phyloP scores from a whole-genome alignment of 345 rosid species.

The Bruguiera gymnorhiza region DNA sequence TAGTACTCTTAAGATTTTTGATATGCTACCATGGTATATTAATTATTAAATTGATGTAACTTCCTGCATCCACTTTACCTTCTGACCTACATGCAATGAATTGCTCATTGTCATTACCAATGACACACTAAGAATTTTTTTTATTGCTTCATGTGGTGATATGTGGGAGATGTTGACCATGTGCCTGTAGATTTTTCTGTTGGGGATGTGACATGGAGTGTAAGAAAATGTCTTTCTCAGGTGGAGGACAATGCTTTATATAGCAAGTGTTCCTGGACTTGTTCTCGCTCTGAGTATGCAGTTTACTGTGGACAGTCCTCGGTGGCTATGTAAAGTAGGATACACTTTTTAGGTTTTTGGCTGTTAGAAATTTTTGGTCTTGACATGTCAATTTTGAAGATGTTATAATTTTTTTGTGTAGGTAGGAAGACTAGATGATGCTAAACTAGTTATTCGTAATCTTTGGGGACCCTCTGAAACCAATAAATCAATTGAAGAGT shows the following conservation, averaged over 20 bases:
- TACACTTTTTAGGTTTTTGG: constrained; percentile 1
- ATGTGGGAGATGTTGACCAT: background rate
- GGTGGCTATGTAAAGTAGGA: constrained; percentile 79
- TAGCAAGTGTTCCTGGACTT: constrained; percentile 60
- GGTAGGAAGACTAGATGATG: constrained; percentile 63
- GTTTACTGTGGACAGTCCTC: constrained; percentile 79
- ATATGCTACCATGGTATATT: too few species aligned
- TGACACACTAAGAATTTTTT: too few species aligned
- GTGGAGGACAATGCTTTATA: constrained; percentile 75
- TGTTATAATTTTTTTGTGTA: constrained; percentile 19
- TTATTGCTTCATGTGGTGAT: too few species aligned
- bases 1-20: too few species aligned
- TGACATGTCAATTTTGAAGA: constrained; percentile 13
- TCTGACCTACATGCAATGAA: background rate
- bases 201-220: constrained; percentile 1
- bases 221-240: constrained; percentile 36
- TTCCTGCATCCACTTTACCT: background rate
- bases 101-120: too few species aligned
- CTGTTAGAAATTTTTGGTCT: constrained; percentile 9
- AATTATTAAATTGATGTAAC: too few species aligned
- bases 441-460: constrained; percentile 45
- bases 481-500: constrained; percentile 50
- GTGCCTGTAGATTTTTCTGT: background rate
- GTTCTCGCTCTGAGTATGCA: constrained; percentile 65
- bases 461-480: constrained; percentile 72